Conservation (phyloP, 1,284 basidiomycete species). For the Quambalaria eucalypti region DNA sequence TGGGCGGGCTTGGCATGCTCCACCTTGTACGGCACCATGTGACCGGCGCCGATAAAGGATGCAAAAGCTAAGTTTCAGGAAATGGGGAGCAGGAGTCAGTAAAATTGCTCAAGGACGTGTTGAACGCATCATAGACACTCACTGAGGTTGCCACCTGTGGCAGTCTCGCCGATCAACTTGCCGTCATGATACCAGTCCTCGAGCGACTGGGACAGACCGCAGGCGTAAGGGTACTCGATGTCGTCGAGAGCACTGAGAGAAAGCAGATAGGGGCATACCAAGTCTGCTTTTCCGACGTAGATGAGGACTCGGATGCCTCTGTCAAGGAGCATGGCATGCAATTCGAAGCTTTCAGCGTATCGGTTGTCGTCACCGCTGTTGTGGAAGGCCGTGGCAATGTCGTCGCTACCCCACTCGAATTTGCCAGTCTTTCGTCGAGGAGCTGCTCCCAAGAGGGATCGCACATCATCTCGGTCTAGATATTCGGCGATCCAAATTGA, state of each 20-base stretch:
- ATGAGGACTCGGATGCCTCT: slow-evolving; percentile 63
- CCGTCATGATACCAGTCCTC: slow-evolving; percentile 16
- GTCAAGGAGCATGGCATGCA: slow-evolving; percentile 63
- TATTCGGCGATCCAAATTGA: no score
- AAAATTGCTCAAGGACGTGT: slow-evolving; percentile 20
- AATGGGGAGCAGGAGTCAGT: slow-evolving; percentile 17
- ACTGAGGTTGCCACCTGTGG: background rate
- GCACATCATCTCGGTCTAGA: no score
- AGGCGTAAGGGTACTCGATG: slow-evolving; percentile 13
- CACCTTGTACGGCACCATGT: slow-evolving; percentile 12
- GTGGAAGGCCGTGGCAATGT: slow-evolving; percentile 17
- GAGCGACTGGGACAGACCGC: slow-evolving; percentile 7
- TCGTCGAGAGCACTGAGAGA: slow-evolving; percentile 22
- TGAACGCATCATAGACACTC: no score
- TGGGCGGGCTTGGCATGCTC: slow-evolving; percentile 26
- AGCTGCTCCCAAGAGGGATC: no score
- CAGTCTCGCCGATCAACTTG: background rate
- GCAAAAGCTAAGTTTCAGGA: slow-evolving; percentile 17
- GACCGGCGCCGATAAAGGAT: slow-evolving; percentile 28
- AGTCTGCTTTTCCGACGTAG: slow-evolving; percentile 56
- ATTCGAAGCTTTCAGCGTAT: slow-evolving; percentile 51
- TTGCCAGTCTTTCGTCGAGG: no score
- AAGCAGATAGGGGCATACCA: slow-evolving; percentile 40
- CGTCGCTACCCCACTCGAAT: slow-evolving; percentile 9
- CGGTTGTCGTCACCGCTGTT: background rate